Conservation (phyloP, 2,329 filamentous ascomycete species). For the Geosmithia putterillii region DNA sequence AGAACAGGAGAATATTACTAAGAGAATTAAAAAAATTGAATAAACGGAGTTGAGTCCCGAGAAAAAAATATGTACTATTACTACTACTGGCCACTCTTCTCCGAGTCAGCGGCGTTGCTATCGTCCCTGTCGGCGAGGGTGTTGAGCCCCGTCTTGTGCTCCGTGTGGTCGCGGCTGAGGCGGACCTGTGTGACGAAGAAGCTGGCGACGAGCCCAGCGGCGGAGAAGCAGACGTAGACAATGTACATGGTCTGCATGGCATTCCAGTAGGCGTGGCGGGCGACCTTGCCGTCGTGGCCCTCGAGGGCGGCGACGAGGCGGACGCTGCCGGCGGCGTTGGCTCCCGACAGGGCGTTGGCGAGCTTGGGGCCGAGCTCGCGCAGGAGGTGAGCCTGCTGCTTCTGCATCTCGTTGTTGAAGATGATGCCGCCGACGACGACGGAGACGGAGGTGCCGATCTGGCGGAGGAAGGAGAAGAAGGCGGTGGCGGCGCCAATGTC, state of each 20-base stretch:
- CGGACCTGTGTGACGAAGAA: constrained; percentile 34
- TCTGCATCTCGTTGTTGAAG: constrained; percentile 63
- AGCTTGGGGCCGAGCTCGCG: constrained; percentile 34
- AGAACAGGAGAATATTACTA: background rate
- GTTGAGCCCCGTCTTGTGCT: constrained; percentile 45
- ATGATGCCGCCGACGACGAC: constrained; percentile 67
- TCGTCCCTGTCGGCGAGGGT: constrained; percentile 20
- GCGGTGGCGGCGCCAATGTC: constrained; percentile 60
- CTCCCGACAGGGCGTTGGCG: constrained; percentile 42
- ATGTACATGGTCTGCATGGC: constrained; percentile 45
- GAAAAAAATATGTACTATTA: background rate
- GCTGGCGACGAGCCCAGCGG: constrained; percentile 31
- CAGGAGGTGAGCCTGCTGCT: constrained; percentile 34
- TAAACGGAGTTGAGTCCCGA: background rate
- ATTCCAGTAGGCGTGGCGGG: constrained; percentile 33
- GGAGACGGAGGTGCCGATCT: constrained; percentile 54
- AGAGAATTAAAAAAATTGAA: too few species aligned
- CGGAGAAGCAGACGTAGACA: constrained; percentile 38
- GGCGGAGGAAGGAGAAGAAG: constrained; percentile 55
- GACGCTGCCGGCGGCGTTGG: constrained; percentile 48
- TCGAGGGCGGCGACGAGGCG: constrained; percentile 40
- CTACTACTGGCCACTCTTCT: background rate
- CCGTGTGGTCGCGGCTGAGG: constrained; percentile 42
- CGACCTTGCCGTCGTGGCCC: constrained; percentile 26
- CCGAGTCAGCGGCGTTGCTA: background rate